Evolutionary conservation across 805 yeast genomes (phyloP), one percentile per base, ranked within the genome.

Genomic region (Candida coleopterorum): DNA sequence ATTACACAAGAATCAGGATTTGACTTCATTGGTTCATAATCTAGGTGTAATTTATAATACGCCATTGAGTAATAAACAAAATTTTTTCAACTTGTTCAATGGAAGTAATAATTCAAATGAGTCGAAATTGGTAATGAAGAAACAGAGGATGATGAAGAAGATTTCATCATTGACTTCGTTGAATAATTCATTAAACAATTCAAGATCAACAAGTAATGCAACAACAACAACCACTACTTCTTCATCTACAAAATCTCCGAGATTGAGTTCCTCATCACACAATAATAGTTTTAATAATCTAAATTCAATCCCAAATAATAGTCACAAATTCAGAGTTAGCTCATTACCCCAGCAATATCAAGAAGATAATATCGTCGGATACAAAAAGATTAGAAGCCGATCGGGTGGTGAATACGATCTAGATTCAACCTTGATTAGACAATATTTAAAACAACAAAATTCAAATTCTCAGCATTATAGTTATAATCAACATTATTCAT

Each of bases 321-420:
- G 10, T 24, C 14, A 16, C n/a, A 33, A 33, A 25, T 9, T 25
- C 12, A 25, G 36, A 18, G 12, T 25, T n/a, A 20, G 18, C 17
- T 33, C 36, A 15, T 18, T 25, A 4, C 36, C 36, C 3, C 35
- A 15, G 24, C 25, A 21, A 14, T 4, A 22, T 16, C 25, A 33
- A 18, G 12, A 20, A 7, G 36, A 33, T 21, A 24, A 24, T n/a
- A 11, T 12, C 6, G 28, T 5, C 10, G 18, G 18, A 3, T 31
- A 25, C 9, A 25, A 33, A 17, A 33, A 33, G 12, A 18, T 25
- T 8, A 29, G 41, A 34, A 25, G 31, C 9, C 18, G 32, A 18
- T 38, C 41, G 3, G 30, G 27, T 25, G 38, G 41, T 14, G 41
- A 38, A 14, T 38, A 17, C 22, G 41, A 38, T 11, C 25, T 37